These are phyloP conservation scores for Candida berthetii DNA, from an alignment of 805 yeast genomes.

Conservation along the genomic window DNA sequence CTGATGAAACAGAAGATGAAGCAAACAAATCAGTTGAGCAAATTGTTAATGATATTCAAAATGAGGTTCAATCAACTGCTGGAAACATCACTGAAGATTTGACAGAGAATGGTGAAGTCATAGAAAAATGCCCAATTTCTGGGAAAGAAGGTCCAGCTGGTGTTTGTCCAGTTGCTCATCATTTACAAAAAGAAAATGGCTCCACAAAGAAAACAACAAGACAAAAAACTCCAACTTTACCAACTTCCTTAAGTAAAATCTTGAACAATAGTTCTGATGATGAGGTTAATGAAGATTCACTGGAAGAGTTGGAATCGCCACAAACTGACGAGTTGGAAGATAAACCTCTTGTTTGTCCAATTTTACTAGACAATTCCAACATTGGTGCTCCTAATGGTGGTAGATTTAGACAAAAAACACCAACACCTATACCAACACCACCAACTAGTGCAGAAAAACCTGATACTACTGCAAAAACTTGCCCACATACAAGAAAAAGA, in stretches of 20 bases:
- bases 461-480: not conserved
- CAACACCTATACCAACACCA: no score
- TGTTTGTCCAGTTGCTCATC: slow-evolving; percentile 18
- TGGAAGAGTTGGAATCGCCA: not conserved
- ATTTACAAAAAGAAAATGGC: not conserved
- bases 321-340: not conserved
- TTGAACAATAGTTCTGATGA: not conserved
- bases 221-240: not conserved
- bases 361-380: no score
- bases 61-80: no score
- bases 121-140: slow-evolving; percentile 3
- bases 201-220: not conserved
- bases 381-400: not conserved
- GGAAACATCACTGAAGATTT: not conserved
- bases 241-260: not conserved
- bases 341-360: not conserved
- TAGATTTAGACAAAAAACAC: no score
- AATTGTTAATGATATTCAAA: no score
- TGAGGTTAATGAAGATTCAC: not conserved
- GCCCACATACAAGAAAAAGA: not conserved
- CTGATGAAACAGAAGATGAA: no score
- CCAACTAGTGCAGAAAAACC: no score
- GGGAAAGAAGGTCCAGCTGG: slow-evolving; percentile 4
- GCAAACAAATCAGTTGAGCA: no score
- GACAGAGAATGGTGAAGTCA: not conserved